These are phyloP conservation scores for Neltuma alba DNA, from an alignment of 306 rosid genomes.

Conservation along the genomic window DNA sequence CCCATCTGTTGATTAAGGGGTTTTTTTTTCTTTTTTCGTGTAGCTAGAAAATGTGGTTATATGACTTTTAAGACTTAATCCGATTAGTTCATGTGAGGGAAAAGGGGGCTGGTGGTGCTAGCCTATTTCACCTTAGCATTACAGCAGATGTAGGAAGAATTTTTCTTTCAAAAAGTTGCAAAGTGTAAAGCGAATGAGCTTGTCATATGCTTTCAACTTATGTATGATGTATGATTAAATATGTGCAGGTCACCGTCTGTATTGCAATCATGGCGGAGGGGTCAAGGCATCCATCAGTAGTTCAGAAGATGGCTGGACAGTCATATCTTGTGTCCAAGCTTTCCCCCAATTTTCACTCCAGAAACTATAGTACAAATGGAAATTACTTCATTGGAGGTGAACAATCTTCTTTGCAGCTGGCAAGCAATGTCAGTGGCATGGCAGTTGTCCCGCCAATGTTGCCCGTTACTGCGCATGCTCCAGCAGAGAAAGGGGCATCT, in stretches of 20 bases:
- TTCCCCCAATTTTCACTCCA: conserved; percentile 44
- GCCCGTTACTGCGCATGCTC: conserved; percentile 61
- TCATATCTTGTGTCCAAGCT: conserved; percentile 69
- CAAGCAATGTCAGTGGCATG: conserved; percentile 43
- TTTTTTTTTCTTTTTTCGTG: neutral
- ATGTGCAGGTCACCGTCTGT: conserved; percentile 52
- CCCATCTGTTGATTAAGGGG: neutral
- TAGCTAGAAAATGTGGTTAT: neutral
- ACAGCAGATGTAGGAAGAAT: neutral
- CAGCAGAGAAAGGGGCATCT: conserved; percentile 64
- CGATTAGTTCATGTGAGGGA: neutral
- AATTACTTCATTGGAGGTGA: conserved; percentile 46
- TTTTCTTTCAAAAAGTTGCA: neutral
- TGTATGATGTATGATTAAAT: conserved; percentile 21
- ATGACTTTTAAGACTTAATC: neutral
- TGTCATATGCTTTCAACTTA: too few relatives aligned
- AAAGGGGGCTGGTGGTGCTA: neutral
- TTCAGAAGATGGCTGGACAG: conserved; percentile 73
- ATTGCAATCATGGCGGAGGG: conserved; percentile 67
- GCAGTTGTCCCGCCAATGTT: conserved; percentile 41
- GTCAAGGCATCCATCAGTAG: conserved; percentile 60
- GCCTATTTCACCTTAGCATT: neutral
- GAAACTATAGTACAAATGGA: conserved; percentile 38
- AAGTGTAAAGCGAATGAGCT: neutral
- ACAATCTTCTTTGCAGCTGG: conserved; percentile 36